Conservation (phyloP, 257 asterid genomes). For the Nemophila menziesii region DNA sequence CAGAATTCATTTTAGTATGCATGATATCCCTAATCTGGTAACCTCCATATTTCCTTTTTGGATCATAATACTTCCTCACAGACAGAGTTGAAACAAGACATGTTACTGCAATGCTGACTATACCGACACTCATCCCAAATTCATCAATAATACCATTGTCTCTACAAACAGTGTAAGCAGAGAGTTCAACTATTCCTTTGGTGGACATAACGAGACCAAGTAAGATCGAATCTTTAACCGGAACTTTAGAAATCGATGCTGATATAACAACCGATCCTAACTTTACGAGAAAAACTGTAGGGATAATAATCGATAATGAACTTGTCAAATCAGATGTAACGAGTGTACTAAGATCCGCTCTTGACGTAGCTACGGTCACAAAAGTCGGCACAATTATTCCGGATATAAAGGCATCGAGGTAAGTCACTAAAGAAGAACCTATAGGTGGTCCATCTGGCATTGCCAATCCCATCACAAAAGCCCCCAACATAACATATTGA, state of each 20-base stretch:
- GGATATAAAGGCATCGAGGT: constrained; percentile 49
- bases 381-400: constrained; percentile 70
- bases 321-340: too few species aligned
- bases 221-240: constrained; percentile 55
- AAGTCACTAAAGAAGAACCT: constrained; percentile 67
- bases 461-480: constrained; percentile 61
- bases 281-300: constrained; percentile 24
- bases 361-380: too few species aligned
- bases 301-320: constrained; percentile 25
- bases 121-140: too few species aligned
- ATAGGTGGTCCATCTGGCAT: constrained; percentile 94
- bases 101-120: constrained; percentile 15
- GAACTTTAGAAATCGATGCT: constrained; percentile 52
- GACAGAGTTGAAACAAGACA: constrained; percentile 14
- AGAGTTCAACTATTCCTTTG: constrained; percentile 79
- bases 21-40: constrained; percentile 33
- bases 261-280: constrained; percentile 32
- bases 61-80: constrained; percentile 20
- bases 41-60: constrained; percentile 22
- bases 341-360: too few species aligned
- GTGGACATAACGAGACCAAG: constrained; percentile 59
- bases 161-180: constrained; percentile 32
- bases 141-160: too few species aligned
- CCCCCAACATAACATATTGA: constrained; percentile 81
- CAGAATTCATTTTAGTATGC: constrained; percentile 18